phyloP scores from a whole-genome alignment of 2,329 filamentous ascomycete genomes.

The Fusarium coicis region DNA sequence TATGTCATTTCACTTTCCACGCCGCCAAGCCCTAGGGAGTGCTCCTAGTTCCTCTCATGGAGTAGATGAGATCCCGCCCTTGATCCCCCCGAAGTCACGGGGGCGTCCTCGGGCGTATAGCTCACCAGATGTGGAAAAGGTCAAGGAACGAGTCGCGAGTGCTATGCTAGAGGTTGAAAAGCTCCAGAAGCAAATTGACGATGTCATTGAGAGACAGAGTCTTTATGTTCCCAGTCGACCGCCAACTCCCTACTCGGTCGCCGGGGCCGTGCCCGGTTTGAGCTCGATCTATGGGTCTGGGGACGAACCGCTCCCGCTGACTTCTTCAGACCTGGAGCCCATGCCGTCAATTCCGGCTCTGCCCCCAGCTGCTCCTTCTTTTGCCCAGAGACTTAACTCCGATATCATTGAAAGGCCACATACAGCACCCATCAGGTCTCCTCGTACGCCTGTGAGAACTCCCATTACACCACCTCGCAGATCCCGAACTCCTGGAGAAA shows the following conservation, averaged over 20 bases:
- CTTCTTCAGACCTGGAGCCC: conserved; percentile 56
- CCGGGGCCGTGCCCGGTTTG: conserved; percentile 48
- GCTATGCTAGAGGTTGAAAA: conserved; percentile 69
- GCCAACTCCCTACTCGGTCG: conserved; percentile 60
- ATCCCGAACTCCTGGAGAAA: conserved; percentile 46
- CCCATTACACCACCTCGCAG: conserved; percentile 43
- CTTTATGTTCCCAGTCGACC: conserved; percentile 65
- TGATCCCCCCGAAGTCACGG: conserved; percentile 57
- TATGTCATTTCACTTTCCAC: conserved; percentile 66
- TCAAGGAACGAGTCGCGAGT: conserved; percentile 66
- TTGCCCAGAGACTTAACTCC: conserved; percentile 64
- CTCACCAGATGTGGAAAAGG: conserved; percentile 60
- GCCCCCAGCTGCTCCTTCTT: conserved; percentile 67
- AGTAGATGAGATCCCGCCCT: conserved; percentile 45
- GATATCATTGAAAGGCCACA: conserved; percentile 53
- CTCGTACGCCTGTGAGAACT: conserved; percentile 48
- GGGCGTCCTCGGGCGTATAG: conserved; percentile 56
- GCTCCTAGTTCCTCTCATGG: conserved; percentile 39
- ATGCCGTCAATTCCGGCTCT: conserved; percentile 68
- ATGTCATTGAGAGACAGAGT: conserved; percentile 69
- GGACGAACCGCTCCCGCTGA: conserved; percentile 30
- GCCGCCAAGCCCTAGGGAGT: conserved; percentile 51
- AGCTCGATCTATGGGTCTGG: conserved; percentile 16
- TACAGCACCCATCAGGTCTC: conserved; percentile 50
- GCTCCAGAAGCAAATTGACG: conserved; percentile 68